These are phyloP conservation scores for Alternaria longipes DNA, from an alignment of 2,329 filamentous ascomycete species.

Conservation along the genomic window DNA sequence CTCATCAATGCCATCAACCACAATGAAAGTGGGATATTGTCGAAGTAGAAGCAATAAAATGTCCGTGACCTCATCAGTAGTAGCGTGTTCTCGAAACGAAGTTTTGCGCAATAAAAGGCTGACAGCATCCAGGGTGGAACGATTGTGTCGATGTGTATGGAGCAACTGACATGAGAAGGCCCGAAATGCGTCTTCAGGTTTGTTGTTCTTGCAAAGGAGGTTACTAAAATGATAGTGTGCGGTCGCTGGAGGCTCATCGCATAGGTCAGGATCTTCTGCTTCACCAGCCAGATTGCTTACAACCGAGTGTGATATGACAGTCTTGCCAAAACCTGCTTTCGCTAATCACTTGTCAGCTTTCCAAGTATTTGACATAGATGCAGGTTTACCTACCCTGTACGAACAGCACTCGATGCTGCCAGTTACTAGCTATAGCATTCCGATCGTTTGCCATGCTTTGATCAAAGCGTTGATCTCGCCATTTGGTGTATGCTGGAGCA, in stretches of 20 bases:
- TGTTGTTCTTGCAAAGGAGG: slow-evolving; percentile 23
- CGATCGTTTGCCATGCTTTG: slow-evolving; percentile 28
- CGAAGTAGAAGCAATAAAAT: slow-evolving; percentile 37
- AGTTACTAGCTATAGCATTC: slow-evolving; percentile 24
- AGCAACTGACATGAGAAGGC: slow-evolving; percentile 38
- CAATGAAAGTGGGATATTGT: slow-evolving; percentile 43
- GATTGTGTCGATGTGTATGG: slow-evolving; percentile 34
- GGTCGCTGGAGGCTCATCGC: slow-evolving; percentile 32
- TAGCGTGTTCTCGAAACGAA: slow-evolving; percentile 34
- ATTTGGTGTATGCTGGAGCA: slow-evolving; percentile 31
- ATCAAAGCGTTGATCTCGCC: slow-evolving; percentile 35
- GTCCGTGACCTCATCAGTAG: slow-evolving; percentile 37
- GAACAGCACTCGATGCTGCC: slow-evolving; percentile 43
- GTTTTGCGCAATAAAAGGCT: slow-evolving; percentile 40
- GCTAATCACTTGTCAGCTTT: slow-evolving; percentile 27
- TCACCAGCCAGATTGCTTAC: slow-evolving; percentile 33
- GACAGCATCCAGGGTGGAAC: slow-evolving; percentile 36
- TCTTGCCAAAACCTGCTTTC: slow-evolving; percentile 44
- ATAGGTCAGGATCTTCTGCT: slow-evolving; percentile 34
- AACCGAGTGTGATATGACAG: slow-evolving; percentile 34
- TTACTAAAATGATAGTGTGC: slow-evolving; percentile 39
- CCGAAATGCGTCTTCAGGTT: slow-evolving; percentile 36
- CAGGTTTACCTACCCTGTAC: slow-evolving; percentile 35
- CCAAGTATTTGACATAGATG: not conserved
- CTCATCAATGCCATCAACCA: slow-evolving; percentile 44